A percentile compares a stretch with the other conserved stretches of the same genome.
Evolutionary conservation across 768 basidiomycete genomes (phyloP).

Genomic region (Suillus spraguei): DNA sequence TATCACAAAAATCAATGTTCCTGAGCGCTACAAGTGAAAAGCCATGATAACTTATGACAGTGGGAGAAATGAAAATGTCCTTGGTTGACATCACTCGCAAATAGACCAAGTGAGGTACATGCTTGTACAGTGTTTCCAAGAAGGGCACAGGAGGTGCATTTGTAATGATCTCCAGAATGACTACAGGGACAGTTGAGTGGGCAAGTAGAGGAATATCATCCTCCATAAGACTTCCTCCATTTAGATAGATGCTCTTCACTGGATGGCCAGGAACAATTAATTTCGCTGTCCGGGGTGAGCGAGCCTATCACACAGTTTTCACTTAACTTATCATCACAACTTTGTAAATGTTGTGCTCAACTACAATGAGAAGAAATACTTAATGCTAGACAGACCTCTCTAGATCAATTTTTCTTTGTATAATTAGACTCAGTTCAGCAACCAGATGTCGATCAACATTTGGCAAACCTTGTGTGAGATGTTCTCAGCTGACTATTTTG

Average conservation of each 20-base stretch:
- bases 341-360: no score
- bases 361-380: no score
- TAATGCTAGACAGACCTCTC: no score
- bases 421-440: no score
- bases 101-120: slow-evolving; percentile 63
- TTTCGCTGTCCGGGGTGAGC: slow-evolving; percentile 57
- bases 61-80: slow-evolving; percentile 50
- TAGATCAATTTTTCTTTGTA: no score
- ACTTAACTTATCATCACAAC: no score
- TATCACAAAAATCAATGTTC: no score
- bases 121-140: slow-evolving; percentile 54
- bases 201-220: slow-evolving; percentile 56
- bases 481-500: no score
- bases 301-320: no score
- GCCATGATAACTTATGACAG: slow-evolving; percentile 44
- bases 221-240: slow-evolving; percentile 58
- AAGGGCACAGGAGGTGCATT: slow-evolving; percentile 59
- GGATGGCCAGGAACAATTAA: slow-evolving; percentile 67
- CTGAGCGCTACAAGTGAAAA: slow-evolving; percentile 8
- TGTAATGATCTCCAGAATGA: slow-evolving; percentile 61
- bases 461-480: no score
- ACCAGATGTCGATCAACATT: no score
- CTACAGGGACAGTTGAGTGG: slow-evolving; percentile 48
- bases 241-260: slow-evolving; percentile 62
- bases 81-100: slow-evolving; percentile 66